Evolutionary conservation across 306 rosid species (phyloP).

Genomic region (Trifolium pratense): DNA sequence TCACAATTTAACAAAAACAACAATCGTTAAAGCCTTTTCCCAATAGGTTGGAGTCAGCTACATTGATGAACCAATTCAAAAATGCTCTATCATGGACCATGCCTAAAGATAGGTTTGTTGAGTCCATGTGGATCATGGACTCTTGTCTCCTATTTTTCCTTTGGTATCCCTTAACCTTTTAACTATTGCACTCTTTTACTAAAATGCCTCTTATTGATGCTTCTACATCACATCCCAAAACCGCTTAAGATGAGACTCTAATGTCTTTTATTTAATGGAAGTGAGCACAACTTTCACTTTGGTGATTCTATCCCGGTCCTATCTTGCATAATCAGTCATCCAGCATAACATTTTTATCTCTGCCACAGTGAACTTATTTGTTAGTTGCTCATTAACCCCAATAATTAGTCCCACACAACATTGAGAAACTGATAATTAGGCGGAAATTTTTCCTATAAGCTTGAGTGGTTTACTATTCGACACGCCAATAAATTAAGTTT

Average conservation of each 20-base stretch:
- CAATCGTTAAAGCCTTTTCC: not conserved
- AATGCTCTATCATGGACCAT: not conserved
- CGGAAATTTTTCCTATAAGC: not conserved
- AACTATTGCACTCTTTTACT: slow-evolving; percentile 1
- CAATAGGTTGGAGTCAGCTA: not conserved
- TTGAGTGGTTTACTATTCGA: not conserved
- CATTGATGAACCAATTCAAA: not conserved
- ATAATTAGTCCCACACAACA: slow-evolving; percentile 1
- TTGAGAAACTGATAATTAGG: not conserved
- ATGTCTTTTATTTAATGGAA: not conserved
- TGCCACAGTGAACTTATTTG: not conserved
- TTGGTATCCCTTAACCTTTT: not conserved
- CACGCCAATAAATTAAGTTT: slow-evolving; percentile 24
- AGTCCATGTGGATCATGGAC: not conserved
- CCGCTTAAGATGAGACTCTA: not conserved
- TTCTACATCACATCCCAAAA: not conserved
- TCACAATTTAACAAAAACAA: slow-evolving; percentile 10
- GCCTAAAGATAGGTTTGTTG: not conserved
- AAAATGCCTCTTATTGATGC: not conserved
- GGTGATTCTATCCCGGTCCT: not conserved
- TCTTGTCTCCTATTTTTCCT: not conserved
- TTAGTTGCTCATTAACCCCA: not conserved
- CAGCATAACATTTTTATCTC: not conserved
- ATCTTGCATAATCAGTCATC: not conserved
- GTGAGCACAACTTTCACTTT: not conserved